Conservation (phyloP, 2,329 filamentous ascomycete genomes). For the Furcasterigmium furcatum region DNA sequence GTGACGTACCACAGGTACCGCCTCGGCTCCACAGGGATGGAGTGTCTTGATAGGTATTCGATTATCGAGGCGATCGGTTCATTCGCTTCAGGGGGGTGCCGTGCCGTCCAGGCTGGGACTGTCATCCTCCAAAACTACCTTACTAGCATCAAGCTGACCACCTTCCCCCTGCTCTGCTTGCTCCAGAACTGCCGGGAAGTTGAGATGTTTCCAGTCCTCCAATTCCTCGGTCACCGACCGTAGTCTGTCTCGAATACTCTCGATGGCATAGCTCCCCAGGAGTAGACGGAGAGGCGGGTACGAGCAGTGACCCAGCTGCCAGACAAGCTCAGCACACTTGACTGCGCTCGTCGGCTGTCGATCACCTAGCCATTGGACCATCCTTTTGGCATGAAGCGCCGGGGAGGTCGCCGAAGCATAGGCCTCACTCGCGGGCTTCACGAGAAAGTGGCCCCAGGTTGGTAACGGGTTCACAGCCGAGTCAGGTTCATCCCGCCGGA, state of each 20-base stretch:
- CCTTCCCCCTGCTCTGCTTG: background rate
- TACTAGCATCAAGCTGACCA: background rate
- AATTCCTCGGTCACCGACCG: conserved; percentile 92
- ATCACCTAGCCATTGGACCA: conserved; percentile 93
- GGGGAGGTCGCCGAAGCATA: conserved; percentile 78
- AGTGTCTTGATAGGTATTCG: too few species aligned
- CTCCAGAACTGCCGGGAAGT: conserved; percentile 54
- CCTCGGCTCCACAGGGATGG: too few species aligned
- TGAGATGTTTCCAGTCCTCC: conserved; percentile 88
- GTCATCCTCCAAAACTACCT: background rate
- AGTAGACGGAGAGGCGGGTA: conserved; percentile 84
- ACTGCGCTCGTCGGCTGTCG: conserved; percentile 89
- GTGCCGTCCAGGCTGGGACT: too few species aligned
- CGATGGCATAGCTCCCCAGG: conserved; percentile 91
- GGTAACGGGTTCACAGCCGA: conserved; percentile 56
- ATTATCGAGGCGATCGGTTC: too few species aligned
- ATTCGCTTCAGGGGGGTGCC: too few species aligned
- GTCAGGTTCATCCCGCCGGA: conserved; percentile 79
- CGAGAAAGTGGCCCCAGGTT: conserved; percentile 87
- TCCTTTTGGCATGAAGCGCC: conserved; percentile 81
- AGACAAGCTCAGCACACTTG: conserved; percentile 89
- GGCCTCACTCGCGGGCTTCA: conserved; percentile 79
- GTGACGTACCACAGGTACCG: too few species aligned
- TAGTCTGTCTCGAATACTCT: conserved; percentile 88
- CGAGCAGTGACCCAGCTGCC: conserved; percentile 93